Evolutionary conservation across 345 rosid species (phyloP), one percentile per base, ranked within the genome.

Genomic region (Sonneratia caseolaris): DNA sequence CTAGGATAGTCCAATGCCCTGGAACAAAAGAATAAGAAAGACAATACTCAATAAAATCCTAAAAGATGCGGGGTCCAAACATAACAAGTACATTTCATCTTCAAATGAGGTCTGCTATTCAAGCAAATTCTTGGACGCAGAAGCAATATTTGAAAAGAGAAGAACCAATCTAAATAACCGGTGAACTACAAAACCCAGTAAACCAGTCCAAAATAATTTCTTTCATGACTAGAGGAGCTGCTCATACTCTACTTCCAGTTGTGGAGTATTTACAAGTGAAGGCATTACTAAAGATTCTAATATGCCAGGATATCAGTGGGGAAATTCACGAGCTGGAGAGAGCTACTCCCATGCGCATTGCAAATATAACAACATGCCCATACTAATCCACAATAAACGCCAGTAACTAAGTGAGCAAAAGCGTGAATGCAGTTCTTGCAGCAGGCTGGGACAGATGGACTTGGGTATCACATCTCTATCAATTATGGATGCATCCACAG

Each of bases 1-100:
- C 87, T 77, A 1, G 97, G 96, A 71, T 79, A 81, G 81, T 84
- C 95, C 75, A 90, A 83, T 56, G 99, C 97, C 84, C 97, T 95
- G 86, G 53, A n/a, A 65, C 15, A 43, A 37, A 35, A 18, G 42
- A 62, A 62, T 24, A 11, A 62, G 66, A 57, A 57, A n/a, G 66
- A 62, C 37, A 27, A 32, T 11, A 6, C 36, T 22, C 37, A 22
- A 6, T 22, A 32, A 22, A 13, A 61, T 24, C 3, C 0, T n/a
- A 18, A 51, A 51, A 18, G 18, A n/a, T 56, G 62, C n/a, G 7
- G 27, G 27, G 18, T 22, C 24, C 37, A 27, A 32, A 22, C 64
- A 51, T 15, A 7, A 53, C 22, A 53, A 16, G 7, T 3, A 53
- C 22, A 53, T 53, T 53, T 53, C 10, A 53, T 7, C 22, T 53